Base-by-base conservation (phyloP, 2,329 filamentous ascomycete genomes). In the Alternaria burnsii region DNA sequence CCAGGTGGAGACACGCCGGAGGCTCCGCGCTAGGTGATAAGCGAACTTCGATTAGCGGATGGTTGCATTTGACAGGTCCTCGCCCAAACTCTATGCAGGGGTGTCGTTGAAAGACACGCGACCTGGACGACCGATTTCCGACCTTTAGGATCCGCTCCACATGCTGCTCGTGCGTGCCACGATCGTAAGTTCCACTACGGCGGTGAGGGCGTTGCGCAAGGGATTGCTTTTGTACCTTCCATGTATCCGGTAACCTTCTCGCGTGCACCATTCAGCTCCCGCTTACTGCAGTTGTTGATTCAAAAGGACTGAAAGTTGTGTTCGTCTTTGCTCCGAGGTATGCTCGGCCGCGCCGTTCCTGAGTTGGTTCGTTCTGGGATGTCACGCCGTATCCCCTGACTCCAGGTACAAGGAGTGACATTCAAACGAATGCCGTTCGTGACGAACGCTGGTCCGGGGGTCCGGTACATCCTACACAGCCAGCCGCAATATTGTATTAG, bases 61-160 rank as follows among this genome's bases (percentile, higher is more conserved):
- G 41, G 32, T 20, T 51, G 57, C 57, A 52, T 60, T 36, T 57
- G 53, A 60, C 58, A 57, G 58, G 53, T 55, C 47, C 44, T 52
- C 40, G 41, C 30, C 20, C 58, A 57, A 47, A 47, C 53, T 42
- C 36, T 42, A 38, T 46, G 16, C 52, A 30, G 48, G 52, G 38
- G n/a, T 52, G 14, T 32, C 34, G 16, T 22, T 30, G 32, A 28
- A 30, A 38, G 40, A n/a, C 36, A 26, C 16, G 26, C 28, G 24
- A 38, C 18, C 28, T 47, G 40, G 11, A 50, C 34, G 34, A 16
- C 28, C 18, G 44, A 47, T 36, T 30, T 50, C 44, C 40, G 32
- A 42, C 32, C 16, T 20, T 14, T 41, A 51, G 52, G 57, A 47
- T 40, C 20, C 32, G 46, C 43, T 26, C 57, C 52, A 51, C 44